Evolutionary conservation across 2,329 filamentous ascomycete genomes (phyloP).

Genomic region (Colletotrichum trifolii): DNA sequence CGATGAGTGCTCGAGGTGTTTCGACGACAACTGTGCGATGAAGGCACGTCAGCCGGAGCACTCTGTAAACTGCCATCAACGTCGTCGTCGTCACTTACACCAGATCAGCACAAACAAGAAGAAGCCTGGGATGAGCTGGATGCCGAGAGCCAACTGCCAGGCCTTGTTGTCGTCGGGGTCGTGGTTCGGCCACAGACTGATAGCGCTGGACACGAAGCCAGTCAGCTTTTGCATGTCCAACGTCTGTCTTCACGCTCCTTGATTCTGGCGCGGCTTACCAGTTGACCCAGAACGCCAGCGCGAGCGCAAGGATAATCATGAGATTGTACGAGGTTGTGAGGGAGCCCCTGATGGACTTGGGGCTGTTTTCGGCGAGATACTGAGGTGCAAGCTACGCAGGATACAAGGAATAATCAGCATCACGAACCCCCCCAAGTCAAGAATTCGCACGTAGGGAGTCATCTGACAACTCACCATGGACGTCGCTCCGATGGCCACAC

Average conservation of each 20-base stretch:
- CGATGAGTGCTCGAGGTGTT: constrained; percentile 44
- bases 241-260: too few relatives aligned
- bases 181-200: constrained; percentile 40
- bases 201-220: constrained; percentile 27
- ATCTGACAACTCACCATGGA: constrained; percentile 42
- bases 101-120: constrained; percentile 49
- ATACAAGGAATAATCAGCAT: neutral
- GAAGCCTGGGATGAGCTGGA: constrained; percentile 51
- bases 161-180: constrained; percentile 45
- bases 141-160: constrained; percentile 50
- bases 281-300: constrained; percentile 48
- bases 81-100: constrained; percentile 35
- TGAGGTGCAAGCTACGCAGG: constrained; percentile 47
- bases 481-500: constrained; percentile 48
- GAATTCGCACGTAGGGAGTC: neutral
- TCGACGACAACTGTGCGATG: constrained; percentile 34
- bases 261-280: constrained; percentile 24
- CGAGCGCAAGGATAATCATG: constrained; percentile 50
- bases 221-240: too few relatives aligned
- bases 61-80: too few relatives aligned
- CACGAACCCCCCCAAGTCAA: too few relatives aligned
- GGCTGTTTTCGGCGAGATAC: constrained; percentile 53
- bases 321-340: constrained; percentile 54
- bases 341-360: constrained; percentile 52
- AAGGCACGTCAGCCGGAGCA: neutral